A percentile compares a stretch with the other conserved stretches of the same genome.
phyloP scores from a whole-genome alignment of 345 rosid species.

The Schrenkiella parvula region DNA sequence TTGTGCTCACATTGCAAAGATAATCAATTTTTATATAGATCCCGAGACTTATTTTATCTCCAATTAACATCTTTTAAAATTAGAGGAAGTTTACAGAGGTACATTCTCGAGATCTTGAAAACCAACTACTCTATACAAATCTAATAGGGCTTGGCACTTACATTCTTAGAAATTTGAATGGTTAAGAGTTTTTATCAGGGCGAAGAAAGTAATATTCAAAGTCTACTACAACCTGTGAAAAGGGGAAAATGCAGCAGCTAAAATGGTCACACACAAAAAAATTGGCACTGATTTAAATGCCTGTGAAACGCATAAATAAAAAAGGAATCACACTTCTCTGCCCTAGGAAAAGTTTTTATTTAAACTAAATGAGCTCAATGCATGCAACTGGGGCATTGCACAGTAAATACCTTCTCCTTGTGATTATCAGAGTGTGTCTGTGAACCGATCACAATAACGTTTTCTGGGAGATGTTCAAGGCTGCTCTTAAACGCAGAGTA shows the following conservation, averaged over 20 bases:
- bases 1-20: not conserved
- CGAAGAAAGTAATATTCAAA: not conserved
- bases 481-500: constrained; percentile 58
- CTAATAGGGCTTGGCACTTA: not conserved
- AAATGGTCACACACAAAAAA: not conserved
- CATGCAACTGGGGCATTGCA: not conserved
- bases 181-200: not conserved
- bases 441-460: constrained; percentile 70
- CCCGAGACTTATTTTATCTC: not conserved
- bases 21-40: not conserved
- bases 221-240: not conserved
- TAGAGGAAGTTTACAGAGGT: not conserved
- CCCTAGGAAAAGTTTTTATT: too few species aligned
- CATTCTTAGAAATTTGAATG: not conserved
- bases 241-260: not conserved
- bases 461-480: constrained; percentile 74
- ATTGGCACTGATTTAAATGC: not conserved
- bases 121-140: not conserved
- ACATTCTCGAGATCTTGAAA: not conserved
- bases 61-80: not conserved
- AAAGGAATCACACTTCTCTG: not conserved
- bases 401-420: constrained; percentile 73
- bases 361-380: not conserved
- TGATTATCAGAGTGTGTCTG: constrained; percentile 68
- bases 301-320: not conserved